phyloP scores from a whole-genome alignment of 169 alveolate genomes.

The Eimeria necatrix region DNA sequence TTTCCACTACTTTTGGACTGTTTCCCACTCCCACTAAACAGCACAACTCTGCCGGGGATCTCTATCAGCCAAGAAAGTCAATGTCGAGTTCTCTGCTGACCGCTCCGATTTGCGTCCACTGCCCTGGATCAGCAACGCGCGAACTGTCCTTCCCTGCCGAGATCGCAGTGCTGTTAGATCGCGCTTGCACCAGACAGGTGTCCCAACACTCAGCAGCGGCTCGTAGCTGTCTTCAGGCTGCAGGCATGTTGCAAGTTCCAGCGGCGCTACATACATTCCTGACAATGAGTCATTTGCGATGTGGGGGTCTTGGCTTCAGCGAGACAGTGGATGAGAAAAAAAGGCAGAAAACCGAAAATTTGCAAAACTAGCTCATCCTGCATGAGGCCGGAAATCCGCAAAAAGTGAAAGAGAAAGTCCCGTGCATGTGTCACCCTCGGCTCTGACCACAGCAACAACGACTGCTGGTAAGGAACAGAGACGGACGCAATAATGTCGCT shows the following conservation, averaged over 20 bases:
- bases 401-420: background rate
- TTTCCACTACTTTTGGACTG: background rate
- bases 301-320: background rate
- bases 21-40: background rate
- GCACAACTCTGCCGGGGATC: background rate
- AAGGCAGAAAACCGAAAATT: background rate
- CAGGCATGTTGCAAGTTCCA: constrained; percentile 2
- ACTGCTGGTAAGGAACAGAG: background rate
- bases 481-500: background rate
- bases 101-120: constrained; percentile 11
- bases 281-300: background rate
- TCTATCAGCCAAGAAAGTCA: background rate
- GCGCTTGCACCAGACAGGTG: background rate
- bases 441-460: background rate
- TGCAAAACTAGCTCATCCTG: background rate
- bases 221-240: background rate
- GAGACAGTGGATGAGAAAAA: background rate
- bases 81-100: background rate
- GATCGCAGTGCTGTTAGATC: background rate
- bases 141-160: background rate
- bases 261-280: constrained; percentile 54
- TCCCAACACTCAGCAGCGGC: constrained; percentile 22
- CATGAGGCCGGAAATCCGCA: constrained; percentile 7
- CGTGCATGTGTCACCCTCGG: constrained; percentile 25
- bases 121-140: constrained; percentile 40